Evolutionary conservation across 2,329 filamentous ascomycete species (phyloP).

Genomic region (Phyllosticta capitalensis): DNA sequence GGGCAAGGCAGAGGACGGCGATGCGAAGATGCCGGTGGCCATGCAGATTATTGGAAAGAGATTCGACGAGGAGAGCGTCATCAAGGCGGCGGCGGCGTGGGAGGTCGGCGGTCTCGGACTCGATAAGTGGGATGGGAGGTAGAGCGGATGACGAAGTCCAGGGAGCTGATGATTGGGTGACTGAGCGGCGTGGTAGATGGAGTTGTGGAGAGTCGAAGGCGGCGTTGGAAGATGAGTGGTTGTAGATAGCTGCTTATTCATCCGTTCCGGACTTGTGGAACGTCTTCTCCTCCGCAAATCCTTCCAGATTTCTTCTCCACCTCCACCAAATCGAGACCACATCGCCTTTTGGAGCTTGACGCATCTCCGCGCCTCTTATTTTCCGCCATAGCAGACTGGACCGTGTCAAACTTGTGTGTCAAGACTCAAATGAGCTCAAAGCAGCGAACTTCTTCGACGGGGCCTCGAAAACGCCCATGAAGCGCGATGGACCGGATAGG

Average conservation of each 20-base stretch:
- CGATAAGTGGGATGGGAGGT: slow-evolving; percentile 16
- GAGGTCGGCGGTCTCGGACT: slow-evolving; percentile 22
- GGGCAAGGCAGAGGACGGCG: slow-evolving; percentile 14
- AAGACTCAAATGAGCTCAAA: no score
- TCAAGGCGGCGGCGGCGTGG: slow-evolving; percentile 27
- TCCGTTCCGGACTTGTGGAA: neutral
- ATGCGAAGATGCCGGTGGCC: slow-evolving; percentile 24
- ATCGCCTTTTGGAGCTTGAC: no score
- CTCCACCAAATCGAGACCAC: neutral
- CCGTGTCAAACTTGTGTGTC: no score
- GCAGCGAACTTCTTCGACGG: no score
- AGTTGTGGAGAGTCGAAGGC: neutral
- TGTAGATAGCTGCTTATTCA: neutral
- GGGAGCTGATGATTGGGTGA: no score
- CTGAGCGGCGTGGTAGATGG: no score
- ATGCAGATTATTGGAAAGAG: slow-evolving; percentile 29
- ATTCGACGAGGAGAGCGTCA: slow-evolving; percentile 25
- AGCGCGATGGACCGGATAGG: no score
- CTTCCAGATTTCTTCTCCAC: neutral
- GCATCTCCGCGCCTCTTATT: no score
- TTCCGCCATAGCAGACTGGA: no score
- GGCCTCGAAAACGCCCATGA: no score
- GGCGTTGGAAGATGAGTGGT: neutral
- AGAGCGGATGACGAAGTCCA: neutral
- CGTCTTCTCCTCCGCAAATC: neutral